Evolutionary conservation across 306 rosid species (phyloP).

Genomic region (Trichosanthes truncata): DNA sequence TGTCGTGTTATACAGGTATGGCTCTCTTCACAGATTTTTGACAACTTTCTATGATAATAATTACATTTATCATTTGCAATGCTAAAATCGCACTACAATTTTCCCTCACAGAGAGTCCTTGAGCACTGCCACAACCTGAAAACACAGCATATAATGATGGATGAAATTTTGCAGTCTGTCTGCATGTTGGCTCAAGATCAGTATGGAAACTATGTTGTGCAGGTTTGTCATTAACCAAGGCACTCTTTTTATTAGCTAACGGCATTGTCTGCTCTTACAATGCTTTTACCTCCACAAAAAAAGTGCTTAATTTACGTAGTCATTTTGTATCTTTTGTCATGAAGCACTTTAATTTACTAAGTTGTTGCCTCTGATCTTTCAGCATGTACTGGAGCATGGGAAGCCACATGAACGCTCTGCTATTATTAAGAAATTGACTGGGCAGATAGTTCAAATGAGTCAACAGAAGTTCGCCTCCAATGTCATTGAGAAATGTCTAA

Average conservation of each 20-base stretch:
- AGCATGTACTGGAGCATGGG: constrained; percentile 94
- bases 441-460: constrained; percentile 89
- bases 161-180: constrained; percentile 76
- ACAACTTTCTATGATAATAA: neutral
- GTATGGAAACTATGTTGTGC: constrained; percentile 93
- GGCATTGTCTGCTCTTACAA: neutral
- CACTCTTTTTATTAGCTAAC: neutral
- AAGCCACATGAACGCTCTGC: constrained; percentile 70
- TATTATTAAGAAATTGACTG: constrained; percentile 73
- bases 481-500: constrained; percentile 78
- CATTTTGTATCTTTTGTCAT: neutral
- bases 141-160: constrained; percentile 79
- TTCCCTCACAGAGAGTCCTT: constrained; percentile 61
- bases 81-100: neutral
- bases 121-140: constrained; percentile 70
- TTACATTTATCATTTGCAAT: neutral
- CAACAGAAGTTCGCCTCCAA: constrained; percentile 98
- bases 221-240: constrained; percentile 39
- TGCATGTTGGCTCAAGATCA: constrained; percentile 93
- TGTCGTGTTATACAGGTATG: constrained; percentile 90
- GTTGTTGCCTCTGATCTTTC: constrained; percentile 2
- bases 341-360: neutral
- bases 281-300: neutral
- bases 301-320: neutral
- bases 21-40: neutral